These are phyloP conservation scores for Monilinia fructicola DNA, from an alignment of 2,329 filamentous ascomycete species.

Conservation along the genomic window DNA sequence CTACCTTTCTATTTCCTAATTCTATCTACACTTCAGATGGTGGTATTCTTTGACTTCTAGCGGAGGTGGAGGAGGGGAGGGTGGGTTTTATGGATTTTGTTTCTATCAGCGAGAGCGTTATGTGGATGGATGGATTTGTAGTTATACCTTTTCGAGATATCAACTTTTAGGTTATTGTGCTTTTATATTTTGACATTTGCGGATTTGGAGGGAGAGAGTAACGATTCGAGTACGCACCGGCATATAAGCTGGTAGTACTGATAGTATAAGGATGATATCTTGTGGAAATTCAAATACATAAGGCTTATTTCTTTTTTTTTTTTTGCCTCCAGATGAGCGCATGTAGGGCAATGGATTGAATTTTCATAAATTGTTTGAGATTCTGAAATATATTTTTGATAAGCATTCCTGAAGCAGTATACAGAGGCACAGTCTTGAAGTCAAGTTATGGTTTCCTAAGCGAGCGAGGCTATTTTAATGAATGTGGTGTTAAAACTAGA, in stretches of 20 bases:
- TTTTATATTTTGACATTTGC: neutral
- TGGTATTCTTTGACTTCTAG: slow-evolving; percentile 6
- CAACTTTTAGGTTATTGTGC: neutral
- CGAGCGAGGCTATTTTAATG: neutral
- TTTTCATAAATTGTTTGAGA: too few species aligned
- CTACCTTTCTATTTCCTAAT: neutral
- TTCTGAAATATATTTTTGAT: too few species aligned
- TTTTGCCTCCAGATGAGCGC: too few species aligned
- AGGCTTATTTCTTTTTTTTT: neutral
- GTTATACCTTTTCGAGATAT: slow-evolving; percentile 19
- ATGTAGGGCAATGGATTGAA: too few species aligned
- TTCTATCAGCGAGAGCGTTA: slow-evolving; percentile 13
- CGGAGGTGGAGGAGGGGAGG: neutral
- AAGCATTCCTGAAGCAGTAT: too few species aligned
- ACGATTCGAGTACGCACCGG: neutral
- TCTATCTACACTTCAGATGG: neutral
- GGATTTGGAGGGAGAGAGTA: neutral
- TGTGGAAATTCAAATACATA: neutral
- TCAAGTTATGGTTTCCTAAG: too few species aligned
- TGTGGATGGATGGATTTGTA: slow-evolving; percentile 14
- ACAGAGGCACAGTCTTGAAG: too few species aligned
- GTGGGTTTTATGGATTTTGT: neutral
- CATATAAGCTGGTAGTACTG: neutral
- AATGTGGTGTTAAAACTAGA: neutral
- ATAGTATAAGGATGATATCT: neutral